Conservation (phyloP, 805 yeast genomes). For the Debaryomyces prosopidis region DNA sequence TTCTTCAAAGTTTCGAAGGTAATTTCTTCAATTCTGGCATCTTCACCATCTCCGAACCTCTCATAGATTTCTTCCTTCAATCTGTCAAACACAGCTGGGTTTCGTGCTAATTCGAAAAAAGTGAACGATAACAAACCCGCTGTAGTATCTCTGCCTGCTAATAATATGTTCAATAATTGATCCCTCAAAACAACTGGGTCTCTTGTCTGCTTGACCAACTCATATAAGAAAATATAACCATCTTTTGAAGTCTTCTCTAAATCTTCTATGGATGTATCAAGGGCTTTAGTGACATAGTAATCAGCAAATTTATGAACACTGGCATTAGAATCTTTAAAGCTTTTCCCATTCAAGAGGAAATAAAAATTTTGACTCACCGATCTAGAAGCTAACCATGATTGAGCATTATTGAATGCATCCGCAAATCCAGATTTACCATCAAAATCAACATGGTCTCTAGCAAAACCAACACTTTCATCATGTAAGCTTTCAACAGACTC, state of each 20-base stretch:
- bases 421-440: conserved; percentile 33
- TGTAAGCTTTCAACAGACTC: conserved; percentile 31
- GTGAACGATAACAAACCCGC: conserved; percentile 50
- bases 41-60: conserved; percentile 34
- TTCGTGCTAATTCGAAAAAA: conserved; percentile 45
- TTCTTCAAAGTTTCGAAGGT: conserved; percentile 51
- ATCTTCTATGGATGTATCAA: conserved; percentile 30
- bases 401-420: conserved; percentile 33
- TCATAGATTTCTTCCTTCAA: conserved; percentile 37
- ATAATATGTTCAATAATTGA: conserved; percentile 50
- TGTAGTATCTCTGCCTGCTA: conserved; percentile 60
- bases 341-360: conserved; percentile 19
- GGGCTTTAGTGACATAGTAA: conserved; percentile 39
- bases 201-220: conserved; percentile 48
- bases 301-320: conserved; percentile 38
- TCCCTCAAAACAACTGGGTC: conserved; percentile 49
- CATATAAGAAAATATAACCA: conserved; percentile 48
- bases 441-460: conserved; percentile 22
- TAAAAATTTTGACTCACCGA: conserved; percentile 31
- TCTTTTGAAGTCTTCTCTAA: conserved; percentile 31
- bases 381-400: conserved; percentile 35
- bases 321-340: conserved; percentile 31
- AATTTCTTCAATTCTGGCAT: conserved; percentile 34
- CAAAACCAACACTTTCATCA: conserved; percentile 26
- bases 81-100: conserved; percentile 37